These are phyloP conservation scores for Aphanomyces stellatus DNA, from an alignment of 352 stramenopile species.

Conservation along the genomic window DNA sequence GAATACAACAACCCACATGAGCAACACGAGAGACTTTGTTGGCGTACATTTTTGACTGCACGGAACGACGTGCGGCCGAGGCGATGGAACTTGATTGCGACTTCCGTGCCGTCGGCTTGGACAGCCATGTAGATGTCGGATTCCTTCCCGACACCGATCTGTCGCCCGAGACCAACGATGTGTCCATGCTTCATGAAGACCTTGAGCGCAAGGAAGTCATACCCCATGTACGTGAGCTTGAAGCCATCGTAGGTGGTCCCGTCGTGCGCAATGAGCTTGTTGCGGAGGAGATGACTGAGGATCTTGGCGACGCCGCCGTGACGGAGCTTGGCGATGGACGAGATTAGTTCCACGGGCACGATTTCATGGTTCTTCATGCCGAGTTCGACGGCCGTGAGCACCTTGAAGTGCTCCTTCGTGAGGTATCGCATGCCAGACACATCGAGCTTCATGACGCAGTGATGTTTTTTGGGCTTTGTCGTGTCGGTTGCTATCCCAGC, in stretches of 20 bases:
- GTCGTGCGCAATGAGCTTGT: conserved; percentile 98
- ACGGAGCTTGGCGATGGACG: conserved; percentile 93
- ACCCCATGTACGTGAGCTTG: conserved; percentile 98
- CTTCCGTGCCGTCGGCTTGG: conserved; percentile 90
- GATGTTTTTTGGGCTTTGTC: conserved; percentile 16
- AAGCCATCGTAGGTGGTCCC: conserved; percentile 95
- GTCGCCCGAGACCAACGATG: conserved; percentile 82
- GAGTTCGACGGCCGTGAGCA: conserved; percentile 98
- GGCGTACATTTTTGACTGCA: conserved; percentile 84
- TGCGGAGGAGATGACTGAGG: conserved; percentile 92
- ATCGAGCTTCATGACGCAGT: conserved; percentile 84
- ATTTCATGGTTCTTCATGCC: conserved; percentile 98
- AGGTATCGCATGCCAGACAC: conserved; percentile 91
- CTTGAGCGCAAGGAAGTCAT: conserved; percentile 97
- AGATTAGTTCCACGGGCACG: conserved; percentile 95
- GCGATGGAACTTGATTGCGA: conserved; percentile 99
- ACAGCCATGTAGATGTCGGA: conserved; percentile 97
- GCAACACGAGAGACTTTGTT: neutral
- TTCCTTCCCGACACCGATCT: conserved; percentile 99
- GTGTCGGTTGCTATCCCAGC: neutral
- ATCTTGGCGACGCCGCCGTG: conserved; percentile 98
- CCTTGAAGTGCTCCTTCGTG: conserved; percentile 95
- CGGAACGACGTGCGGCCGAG: conserved; percentile 97
- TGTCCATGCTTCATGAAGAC: conserved; percentile 92
- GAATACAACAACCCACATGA: conserved; percentile 13